Base-by-base conservation (phyloP, 1,284 basidiomycete species). In the Sphagnurus paluster region DNA sequence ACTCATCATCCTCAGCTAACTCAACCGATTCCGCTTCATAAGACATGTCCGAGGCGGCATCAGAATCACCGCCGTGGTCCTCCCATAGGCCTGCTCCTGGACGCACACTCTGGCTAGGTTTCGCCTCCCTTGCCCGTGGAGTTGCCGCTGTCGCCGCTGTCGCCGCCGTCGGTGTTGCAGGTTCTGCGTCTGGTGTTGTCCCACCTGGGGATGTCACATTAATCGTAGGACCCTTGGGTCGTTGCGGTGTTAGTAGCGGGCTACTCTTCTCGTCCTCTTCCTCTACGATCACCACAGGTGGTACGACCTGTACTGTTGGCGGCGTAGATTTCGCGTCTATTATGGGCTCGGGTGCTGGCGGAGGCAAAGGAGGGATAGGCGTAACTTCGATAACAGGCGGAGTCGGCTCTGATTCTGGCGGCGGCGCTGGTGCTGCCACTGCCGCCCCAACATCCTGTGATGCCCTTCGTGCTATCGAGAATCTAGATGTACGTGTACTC, bases 401-500 rank as follows among this genome's bases (percentile, higher is more conserved):
- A n/a, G n/a, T 52, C 25, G 41, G 24, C 8, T 19, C 39, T 14
- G 47, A 34, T 17, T 52, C 46, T 2, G 47, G 32, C 1, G 41
- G 39, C 5, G 39, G 39, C 8, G 34, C 26, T 36, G 45, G 42
- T 13, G 33, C n/a, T 3, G 34, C 29, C 26, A 14, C 13, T 14
- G 30, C 30, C 8, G 25, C 38, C 28, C 14, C 28, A n/a, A n/a
- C 40, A 24, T 49, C 52, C n/a, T 48, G 46, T 5, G 48, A 43
- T 24, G 43, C 29, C 29, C 45, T 49, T 8, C 50, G 48, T 17
- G 57, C 46, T 20, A 60, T 37, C 11, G 66, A 62, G 46, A 70
- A 65, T 39, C 57, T 63, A 2, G 63, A 54, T n/a, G 66, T 60
- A 42, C 61, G 64, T 24, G 66, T 61, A 21, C 65, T 67, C 14